These are phyloP conservation scores for Clarireedia paspali DNA, from an alignment of 2,329 filamentous ascomycete genomes.

Conservation along the genomic window DNA sequence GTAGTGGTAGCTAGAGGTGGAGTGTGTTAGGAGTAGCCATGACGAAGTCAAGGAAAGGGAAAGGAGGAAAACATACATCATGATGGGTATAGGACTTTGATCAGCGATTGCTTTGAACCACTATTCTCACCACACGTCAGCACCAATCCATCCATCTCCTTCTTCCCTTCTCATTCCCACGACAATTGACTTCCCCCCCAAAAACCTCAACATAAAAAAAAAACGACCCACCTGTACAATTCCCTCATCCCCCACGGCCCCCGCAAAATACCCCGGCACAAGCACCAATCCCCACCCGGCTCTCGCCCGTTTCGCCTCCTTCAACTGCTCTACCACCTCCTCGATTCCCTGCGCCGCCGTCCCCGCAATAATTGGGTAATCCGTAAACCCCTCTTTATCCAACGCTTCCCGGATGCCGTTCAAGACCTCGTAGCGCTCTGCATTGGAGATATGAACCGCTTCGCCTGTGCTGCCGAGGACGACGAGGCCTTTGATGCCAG, in stretches of 20 bases:
- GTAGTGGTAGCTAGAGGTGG: constrained; percentile 40
- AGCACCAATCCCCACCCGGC: constrained; percentile 56
- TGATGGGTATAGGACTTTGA: constrained; percentile 7
- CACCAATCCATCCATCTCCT: too few relatives aligned
- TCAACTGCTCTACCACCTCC: constrained; percentile 45
- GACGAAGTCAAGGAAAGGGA: not conserved
- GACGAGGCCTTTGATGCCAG: constrained; percentile 53
- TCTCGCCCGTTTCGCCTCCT: constrained; percentile 45
- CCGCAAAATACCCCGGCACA: constrained; percentile 58
- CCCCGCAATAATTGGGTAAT: constrained; percentile 53
- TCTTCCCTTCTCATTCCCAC: too few relatives aligned
- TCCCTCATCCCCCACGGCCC: constrained; percentile 48
- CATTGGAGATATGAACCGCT: constrained; percentile 50
- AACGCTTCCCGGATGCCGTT: constrained; percentile 45
- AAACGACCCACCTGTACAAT: constrained; percentile 36
- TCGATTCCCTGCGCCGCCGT: constrained; percentile 49
- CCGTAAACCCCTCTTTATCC: constrained; percentile 45
- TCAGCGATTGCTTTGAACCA: constrained; percentile 7
- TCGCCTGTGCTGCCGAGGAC: constrained; percentile 57
- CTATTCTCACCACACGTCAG: constrained; percentile 11
- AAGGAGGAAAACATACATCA: not conserved
- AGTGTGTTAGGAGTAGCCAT: not conserved
- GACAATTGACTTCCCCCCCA: too few relatives aligned
- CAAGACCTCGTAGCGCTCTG: constrained; percentile 48
- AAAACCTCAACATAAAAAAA: constrained; percentile 37